Base-by-base conservation (phyloP, 164 flowering plant species). In the Chloranthus sessilifolius region DNA sequence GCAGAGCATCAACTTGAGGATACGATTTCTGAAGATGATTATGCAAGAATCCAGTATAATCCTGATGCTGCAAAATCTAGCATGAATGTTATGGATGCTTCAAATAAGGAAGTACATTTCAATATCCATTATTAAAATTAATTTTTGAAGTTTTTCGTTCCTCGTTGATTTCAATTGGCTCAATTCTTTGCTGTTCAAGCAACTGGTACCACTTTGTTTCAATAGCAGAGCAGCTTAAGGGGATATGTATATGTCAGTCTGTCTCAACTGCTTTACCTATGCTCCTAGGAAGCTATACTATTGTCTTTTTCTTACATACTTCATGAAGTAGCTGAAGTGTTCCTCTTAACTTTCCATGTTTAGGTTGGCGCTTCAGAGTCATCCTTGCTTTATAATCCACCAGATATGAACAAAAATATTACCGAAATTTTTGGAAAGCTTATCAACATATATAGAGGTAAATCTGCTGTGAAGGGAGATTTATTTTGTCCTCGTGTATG, bases 341-440 rank as follows among this genome's bases (percentile, higher is more conserved):
- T n/a, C n/a, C n/a, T n/a, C n/a, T 45, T 45, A 22, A 2, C 2
- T 22, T 45, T 22, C 8, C 12, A 5, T 14, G 16, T 26, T 40
- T 40, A 28, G 33, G 33, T 44, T 16, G 7, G 58, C 47, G 2
- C 3, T 60, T 61, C 57, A 39, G 71, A 68, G 64, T 60, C 70
- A 40, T 59, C 81, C 10, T 55, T 68, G 70, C 55, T 56, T 4
- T 91, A 88, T 60, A 67, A 51, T 43, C 95, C 98, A 30, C 98
- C 96, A 50, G 96, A 91, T 67, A 55, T 81, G 33, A 91, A 88
- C 62, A 69, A 58, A 53, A 79, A 83, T 41, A 72, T 91, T 30
- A 88, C 95, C 5, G 82, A 79, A 39, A 80, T 91, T 60, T 91
- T 91, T 63, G 84, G 88, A 58, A 88, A 82, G 71, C 95, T 91